Evolutionary conservation across 2,329 filamentous ascomycete genomes (phyloP).

Genomic region (Grosmannia huntii): DNA sequence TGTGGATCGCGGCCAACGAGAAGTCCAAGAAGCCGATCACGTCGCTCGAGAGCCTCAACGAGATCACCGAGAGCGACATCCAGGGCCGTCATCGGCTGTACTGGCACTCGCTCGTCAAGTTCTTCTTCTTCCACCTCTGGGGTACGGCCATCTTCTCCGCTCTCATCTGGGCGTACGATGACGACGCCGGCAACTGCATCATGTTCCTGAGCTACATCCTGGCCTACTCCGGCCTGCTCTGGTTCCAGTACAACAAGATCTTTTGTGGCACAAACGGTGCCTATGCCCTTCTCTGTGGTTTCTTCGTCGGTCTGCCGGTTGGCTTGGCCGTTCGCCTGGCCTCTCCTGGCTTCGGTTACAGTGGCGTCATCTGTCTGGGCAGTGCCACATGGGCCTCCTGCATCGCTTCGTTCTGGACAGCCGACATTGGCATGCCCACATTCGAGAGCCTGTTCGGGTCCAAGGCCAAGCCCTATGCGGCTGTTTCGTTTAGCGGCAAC

Average conservation of each 20-base stretch:
- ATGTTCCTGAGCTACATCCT: conserved; percentile 28
- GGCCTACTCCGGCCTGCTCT: conserved; percentile 32
- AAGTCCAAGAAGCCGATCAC: conserved; percentile 26
- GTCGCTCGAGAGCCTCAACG: conserved; percentile 27
- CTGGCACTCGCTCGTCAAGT: conserved; percentile 34
- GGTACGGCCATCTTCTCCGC: conserved; percentile 31
- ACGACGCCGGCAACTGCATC: conserved; percentile 22
- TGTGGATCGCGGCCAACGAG: conserved; percentile 30
- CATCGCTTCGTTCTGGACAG: conserved; percentile 28
- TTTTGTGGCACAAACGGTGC: conserved; percentile 35
- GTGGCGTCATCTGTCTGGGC: conserved; percentile 33
- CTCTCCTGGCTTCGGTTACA: conserved; percentile 27
- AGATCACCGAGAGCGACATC: conserved; percentile 29
- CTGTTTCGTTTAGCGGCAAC: background rate
- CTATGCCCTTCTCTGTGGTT: conserved; percentile 31
- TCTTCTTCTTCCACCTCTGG: conserved; percentile 38
- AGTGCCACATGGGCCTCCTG: conserved; percentile 38
- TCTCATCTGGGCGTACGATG: conserved; percentile 39
- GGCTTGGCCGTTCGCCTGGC: conserved; percentile 29
- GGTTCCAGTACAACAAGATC: conserved; percentile 40
- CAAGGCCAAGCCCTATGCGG: background rate
- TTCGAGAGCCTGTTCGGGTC: background rate
- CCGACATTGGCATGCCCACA: conserved; percentile 31
- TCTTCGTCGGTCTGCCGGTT: conserved; percentile 29
- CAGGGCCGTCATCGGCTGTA: conserved; percentile 34